Evolutionary conservation across 2,329 filamentous ascomycete genomes (phyloP).

Genomic region (Ophiosphaerella narmari): DNA sequence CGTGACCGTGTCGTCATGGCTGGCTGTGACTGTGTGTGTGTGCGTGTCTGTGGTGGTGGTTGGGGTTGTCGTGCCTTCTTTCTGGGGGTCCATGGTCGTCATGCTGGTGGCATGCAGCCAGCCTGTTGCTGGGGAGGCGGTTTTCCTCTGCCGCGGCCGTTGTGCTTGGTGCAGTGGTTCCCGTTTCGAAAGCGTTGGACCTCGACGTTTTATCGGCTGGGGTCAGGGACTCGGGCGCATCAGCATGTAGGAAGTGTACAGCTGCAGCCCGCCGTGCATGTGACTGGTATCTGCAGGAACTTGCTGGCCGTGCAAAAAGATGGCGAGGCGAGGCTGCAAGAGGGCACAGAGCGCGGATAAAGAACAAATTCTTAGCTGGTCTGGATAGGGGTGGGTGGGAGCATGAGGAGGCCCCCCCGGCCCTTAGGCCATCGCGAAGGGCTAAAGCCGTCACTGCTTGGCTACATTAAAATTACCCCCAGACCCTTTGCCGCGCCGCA

Average conservation of each 20-base stretch:
- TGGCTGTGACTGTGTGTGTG: neutral
- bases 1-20: slow-evolving; percentile 12
- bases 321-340: neutral
- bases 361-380: neutral
- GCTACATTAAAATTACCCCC: slow-evolving; percentile 8
- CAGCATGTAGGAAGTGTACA: neutral
- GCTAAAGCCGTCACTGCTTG: slow-evolving; percentile 16
- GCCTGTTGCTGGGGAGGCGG: neutral
- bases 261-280: slow-evolving; percentile 7
- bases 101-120: slow-evolving; percentile 9
- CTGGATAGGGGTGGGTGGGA: slow-evolving; percentile 10
- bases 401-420: slow-evolving; percentile 22
- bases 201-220: slow-evolving; percentile 5
- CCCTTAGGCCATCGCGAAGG: slow-evolving; percentile 13
- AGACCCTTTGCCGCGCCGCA: slow-evolving; percentile 15
- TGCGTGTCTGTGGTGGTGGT: slow-evolving; percentile 6
- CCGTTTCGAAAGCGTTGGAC: slow-evolving; percentile 28
- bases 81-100: slow-evolving; percentile 11
- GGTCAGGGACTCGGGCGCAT: slow-evolving; percentile 1
- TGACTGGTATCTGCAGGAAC: slow-evolving; percentile 1
- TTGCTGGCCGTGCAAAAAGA: neutral
- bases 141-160: slow-evolving; percentile 2
- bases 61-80: no score
- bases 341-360: neutral
- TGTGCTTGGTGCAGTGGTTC: slow-evolving; percentile 20